phyloP scores from a whole-genome alignment of 345 rosid genomes.

The Salix brachista region DNA sequence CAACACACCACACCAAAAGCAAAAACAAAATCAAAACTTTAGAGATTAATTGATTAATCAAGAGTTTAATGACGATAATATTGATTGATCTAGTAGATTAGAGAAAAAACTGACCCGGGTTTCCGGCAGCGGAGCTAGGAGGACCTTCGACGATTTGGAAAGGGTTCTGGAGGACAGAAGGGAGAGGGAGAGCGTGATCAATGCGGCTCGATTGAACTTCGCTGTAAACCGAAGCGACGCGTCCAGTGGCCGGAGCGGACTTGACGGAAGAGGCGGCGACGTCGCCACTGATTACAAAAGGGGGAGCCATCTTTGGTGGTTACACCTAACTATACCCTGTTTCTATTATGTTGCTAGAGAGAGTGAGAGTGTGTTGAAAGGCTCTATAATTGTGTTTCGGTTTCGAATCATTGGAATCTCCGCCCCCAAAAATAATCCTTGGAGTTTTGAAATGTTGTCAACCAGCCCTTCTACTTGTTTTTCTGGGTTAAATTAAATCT shows the following conservation, averaged over 20 bases:
- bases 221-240: constrained; percentile 69
- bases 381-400: not conserved
- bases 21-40: not conserved
- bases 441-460: not conserved
- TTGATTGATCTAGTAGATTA: not conserved
- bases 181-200: constrained; percentile 65
- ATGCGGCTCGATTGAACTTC: constrained; percentile 83
- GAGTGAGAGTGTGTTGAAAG: not conserved
- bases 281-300: constrained; percentile 46
- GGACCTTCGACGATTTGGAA: constrained; percentile 83
- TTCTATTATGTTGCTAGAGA: not conserved
- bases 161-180: constrained; percentile 64
- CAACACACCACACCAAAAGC: constrained; percentile 3
- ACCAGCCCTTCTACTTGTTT: not conserved
- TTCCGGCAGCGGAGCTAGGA: constrained; percentile 89
- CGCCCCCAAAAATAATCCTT: not conserved
- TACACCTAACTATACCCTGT: not conserved
- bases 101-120: constrained; percentile 49
- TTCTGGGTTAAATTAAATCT: no score
- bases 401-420: not conserved
- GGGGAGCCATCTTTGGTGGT: constrained; percentile 46
- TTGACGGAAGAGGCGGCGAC: constrained; percentile 12
- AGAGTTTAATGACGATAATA: not conserved
- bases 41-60: not conserved
- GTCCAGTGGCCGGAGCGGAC: constrained; percentile 42